Percentiles rank a stretch among this genome's conserved stretches.
phyloP scores from a whole-genome alignment of 228 moss, liverwort and hornwort genomes.

The Sphagnum magellanicum region DNA sequence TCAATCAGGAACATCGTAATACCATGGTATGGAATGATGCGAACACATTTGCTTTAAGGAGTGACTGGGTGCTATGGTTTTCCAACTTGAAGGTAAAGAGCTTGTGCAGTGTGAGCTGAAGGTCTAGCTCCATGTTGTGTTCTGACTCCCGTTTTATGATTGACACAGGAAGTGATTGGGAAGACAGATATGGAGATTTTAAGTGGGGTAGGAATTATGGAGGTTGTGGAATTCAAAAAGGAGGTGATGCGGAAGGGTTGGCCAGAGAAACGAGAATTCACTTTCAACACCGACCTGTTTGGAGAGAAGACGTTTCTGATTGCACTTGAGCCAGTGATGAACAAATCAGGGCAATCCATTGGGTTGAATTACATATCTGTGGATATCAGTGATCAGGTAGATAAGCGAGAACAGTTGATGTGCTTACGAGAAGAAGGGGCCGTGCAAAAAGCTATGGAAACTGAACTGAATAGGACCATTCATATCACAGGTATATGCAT shows the following conservation, averaged over 20 bases:
- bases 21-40: too few species aligned
- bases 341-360: slow-evolving; percentile 48
- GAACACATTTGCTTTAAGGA: too few species aligned
- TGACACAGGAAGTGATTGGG: slow-evolving; percentile 54
- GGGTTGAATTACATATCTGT: slow-evolving; percentile 70
- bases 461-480: slow-evolving; percentile 63
- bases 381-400: slow-evolving; percentile 73
- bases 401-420: slow-evolving; percentile 55
- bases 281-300: slow-evolving; percentile 51
- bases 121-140: too few species aligned
- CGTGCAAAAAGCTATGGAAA: slow-evolving; percentile 64
- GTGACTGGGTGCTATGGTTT: too few species aligned
- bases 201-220: slow-evolving; percentile 47
- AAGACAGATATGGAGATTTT: slow-evolving; percentile 71
- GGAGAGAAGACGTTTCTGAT: slow-evolving; percentile 59
- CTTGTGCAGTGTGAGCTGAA: too few species aligned
- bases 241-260: slow-evolving; percentile 59
- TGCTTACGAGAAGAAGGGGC: slow-evolving; percentile 47
- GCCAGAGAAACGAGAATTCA: slow-evolving; percentile 63
- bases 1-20: too few species aligned
- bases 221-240: slow-evolving; percentile 63
- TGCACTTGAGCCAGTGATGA: slow-evolving; percentile 61
- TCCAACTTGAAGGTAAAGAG: too few species aligned
- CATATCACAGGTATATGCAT: slow-evolving; percentile 42
- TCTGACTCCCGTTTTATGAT: too few species aligned